Base-by-base conservation (phyloP, 1,284 basidiomycete species). In the Meira nashicola region DNA sequence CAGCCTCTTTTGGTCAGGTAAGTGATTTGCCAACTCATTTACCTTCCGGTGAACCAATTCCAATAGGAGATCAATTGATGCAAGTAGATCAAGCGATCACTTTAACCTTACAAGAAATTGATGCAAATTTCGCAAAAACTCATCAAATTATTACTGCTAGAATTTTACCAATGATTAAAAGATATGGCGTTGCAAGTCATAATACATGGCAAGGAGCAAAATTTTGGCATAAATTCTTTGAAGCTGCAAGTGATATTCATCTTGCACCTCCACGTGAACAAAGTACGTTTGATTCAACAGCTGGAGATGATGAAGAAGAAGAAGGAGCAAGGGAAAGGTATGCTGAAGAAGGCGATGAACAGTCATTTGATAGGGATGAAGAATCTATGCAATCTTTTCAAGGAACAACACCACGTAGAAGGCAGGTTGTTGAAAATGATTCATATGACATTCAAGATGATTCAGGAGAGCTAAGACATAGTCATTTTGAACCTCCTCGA, bases 141-240 rank as follows among this genome's bases (percentile, higher is more conserved):
- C 90, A 95, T 73, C 85, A 91, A 74, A 81, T 90, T n/a, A 83
- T 95, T 73, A 87, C 90, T 5, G 87, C 83, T 53, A 86, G 84
- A 69, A 82, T 96, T 39, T 79, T 96, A 48, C 92, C 92, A 7
- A 86, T 90, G 14, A 86, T 96, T 65, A 93, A 92, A 78, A 84
- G 87, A 49, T 95, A 90, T 80, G 86, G 90, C 0, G 85, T 90
- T 15, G 88, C 86, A 19, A 90, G 89, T 23, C 87, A 91, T 69
- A 89, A 90, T 5, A 90, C 92, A 17, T 83, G 90, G 69, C 89
- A 93, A 66, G 88, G 89, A 28, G 90, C 91, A 6, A 89, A 92
- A 88, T 95, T 95, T 78, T 96, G 92, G 92, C 87, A 87, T n/a
- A 87, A 88, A 1, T 96, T 96, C 82, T 96, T 90, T 77, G 90